Evolutionary conservation across 2,329 filamentous ascomycete species (phyloP), one percentile per base, ranked within the genome.

Genomic region (Orbilia javanica): DNA sequence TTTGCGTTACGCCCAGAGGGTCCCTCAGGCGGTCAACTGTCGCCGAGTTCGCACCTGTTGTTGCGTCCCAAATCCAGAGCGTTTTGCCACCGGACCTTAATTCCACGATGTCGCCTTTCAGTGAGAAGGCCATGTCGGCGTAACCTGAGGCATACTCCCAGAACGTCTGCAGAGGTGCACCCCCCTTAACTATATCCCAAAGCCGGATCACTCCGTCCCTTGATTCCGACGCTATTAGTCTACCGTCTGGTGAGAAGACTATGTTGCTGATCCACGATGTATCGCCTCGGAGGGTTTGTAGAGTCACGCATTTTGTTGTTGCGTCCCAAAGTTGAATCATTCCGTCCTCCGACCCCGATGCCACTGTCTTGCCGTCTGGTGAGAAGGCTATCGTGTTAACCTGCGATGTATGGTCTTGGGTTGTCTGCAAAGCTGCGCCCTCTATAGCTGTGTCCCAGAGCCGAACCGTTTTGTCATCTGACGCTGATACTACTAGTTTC

Each of bases 401-500:
- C 11, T 15, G 39, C 52, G 27, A 8, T 10, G 34, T 36, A n/a
- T 73, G 70, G 20, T 70, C 55, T 31, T 50, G 13, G 8, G 70
- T 25, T n/a, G n/a, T 34, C 91, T 93, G 79, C 91, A 88, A 83
- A 97, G 92, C 82, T 36, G 11, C 34, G 6, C 66, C 50, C 2
- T 34, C 10, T 34, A 42, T 55, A 0, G 7, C 34, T 29, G 18
- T 18, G 42, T 79, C 50, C 74, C 69, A 79, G 15, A 79, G 74
- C 50, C 36, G 13, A 25, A 74, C 11, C 20, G 18, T 78, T 81
- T 89, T 97, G 82, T 98, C 96, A 71, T 95, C 95, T 84, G 93
- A 96, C 52, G 96, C 96, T 4, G 96, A 98, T 4, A 95, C 96
- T 82, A 98, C 97, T 73, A 94, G 94, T 68, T 93, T 92, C 2